Percentiles rank a stretch among this genome's conserved stretches.
Evolutionary conservation across 108 stramenopile genomes (phyloP).

Genomic region (Epithemia pelagica): DNA sequence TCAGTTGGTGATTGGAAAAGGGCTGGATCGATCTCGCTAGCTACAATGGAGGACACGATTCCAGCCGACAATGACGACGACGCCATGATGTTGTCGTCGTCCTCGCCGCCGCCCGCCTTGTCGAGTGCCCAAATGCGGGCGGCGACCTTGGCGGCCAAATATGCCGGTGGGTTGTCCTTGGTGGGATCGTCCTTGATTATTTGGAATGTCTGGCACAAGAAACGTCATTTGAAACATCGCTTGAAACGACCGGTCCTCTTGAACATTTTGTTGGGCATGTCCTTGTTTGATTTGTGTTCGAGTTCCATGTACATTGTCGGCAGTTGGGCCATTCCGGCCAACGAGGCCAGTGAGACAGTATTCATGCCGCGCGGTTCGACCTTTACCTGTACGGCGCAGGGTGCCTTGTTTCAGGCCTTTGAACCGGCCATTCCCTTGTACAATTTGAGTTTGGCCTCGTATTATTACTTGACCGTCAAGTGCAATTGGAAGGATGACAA

Average conservation of each 20-base stretch:
- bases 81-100: too few relatives aligned
- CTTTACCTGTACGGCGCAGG: slow-evolving; percentile 17
- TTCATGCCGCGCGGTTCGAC: slow-evolving; percentile 4
- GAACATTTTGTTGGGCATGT: slow-evolving; percentile 3
- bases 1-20: too few relatives aligned
- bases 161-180: neutral
- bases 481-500: slow-evolving; percentile 13
- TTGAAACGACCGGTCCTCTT: neutral
- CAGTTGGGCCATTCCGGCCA: slow-evolving; percentile 5
- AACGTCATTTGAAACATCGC: neutral
- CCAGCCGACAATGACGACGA: too few relatives aligned
- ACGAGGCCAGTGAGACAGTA: neutral
- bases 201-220: neutral
- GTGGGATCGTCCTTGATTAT: neutral
- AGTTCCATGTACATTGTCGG: slow-evolving; percentile 3
- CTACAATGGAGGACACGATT: too few relatives aligned
- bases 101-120: too few relatives aligned
- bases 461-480: slow-evolving; percentile 19
- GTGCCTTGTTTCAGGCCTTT: slow-evolving; percentile 17
- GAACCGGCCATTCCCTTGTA: slow-evolving; percentile 11
- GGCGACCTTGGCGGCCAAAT: neutral
- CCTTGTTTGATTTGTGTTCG: neutral
- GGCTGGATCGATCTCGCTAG: too few relatives aligned
- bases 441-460: slow-evolving; percentile 19
- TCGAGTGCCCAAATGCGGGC: neutral